These are phyloP conservation scores for Penicillium sp. DNA, from an alignment of 2,329 filamentous ascomycete genomes.

Conservation along the genomic window DNA sequence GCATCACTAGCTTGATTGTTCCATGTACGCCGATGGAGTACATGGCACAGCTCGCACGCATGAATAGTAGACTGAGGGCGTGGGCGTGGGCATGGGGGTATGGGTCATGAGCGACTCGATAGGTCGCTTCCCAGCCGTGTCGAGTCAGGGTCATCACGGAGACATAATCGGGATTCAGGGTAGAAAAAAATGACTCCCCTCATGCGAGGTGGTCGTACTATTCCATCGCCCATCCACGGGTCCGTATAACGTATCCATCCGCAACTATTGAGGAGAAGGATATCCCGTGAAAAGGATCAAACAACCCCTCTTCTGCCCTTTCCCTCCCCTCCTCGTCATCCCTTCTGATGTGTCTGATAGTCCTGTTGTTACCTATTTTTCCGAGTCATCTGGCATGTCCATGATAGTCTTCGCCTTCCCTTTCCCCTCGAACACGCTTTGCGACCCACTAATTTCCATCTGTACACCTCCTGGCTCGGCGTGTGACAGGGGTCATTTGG, in stretches of 20 bases:
- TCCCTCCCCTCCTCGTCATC: not conserved
- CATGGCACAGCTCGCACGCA: not conserved
- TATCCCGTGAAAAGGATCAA: not conserved
- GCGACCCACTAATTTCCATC: constrained; percentile 8
- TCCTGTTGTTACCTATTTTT: not conserved
- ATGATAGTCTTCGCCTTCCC: not conserved
- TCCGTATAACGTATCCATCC: not conserved
- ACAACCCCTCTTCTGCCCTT: not conserved
- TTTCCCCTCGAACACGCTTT: constrained; percentile 13
- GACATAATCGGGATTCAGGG: not conserved
- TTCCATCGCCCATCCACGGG: constrained; percentile 14
- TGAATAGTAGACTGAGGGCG: not conserved
- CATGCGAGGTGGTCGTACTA: constrained; percentile 25
- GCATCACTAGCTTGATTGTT: constrained; percentile 2
- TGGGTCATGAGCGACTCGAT: constrained; percentile 12
- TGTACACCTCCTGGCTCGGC: constrained; percentile 16
- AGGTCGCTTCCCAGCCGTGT: constrained; percentile 10
- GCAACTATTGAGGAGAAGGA: not conserved
- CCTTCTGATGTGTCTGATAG: constrained; percentile 18
- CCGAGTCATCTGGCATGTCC: constrained; percentile 13
- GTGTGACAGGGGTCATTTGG: constrained; percentile 29
- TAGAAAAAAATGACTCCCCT: constrained; percentile 23
- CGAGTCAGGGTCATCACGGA: not conserved
- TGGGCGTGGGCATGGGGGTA: not conserved
- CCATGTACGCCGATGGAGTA: not conserved